Conservation (phyloP, 2,329 filamentous ascomycete species). For the Aspergillus ibericus region DNA sequence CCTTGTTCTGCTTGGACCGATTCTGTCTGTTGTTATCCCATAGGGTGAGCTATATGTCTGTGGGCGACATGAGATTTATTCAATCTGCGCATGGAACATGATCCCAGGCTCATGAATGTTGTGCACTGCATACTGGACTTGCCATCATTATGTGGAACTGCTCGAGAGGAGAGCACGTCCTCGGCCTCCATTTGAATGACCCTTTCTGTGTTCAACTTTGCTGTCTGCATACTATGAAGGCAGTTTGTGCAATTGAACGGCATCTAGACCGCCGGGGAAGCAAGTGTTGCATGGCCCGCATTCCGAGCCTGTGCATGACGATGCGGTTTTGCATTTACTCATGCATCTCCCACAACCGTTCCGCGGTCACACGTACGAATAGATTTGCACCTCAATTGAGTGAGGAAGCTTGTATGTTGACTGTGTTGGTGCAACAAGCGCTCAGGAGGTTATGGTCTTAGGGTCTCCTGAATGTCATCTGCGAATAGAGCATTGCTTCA, state of each 20-base stretch:
- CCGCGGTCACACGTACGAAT: neutral
- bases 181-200: no score
- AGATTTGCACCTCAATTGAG: neutral
- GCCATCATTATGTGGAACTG: no score
- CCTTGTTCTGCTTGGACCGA: neutral
- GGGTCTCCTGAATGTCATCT: neutral
- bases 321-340: slow-evolving; percentile 10
- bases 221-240: neutral
- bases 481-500: no score
- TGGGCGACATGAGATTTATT: no score
- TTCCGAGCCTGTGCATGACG: slow-evolving; percentile 11
- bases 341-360: slow-evolving; percentile 7
- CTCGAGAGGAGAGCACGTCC: no score
- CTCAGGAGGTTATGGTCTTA: neutral
- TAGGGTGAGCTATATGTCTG: no score
- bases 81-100: no score
- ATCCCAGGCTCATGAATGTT: no score
- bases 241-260: neutral
- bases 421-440: neutral
- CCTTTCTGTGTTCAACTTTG: neutral
- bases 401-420: neutral
- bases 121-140: no score
- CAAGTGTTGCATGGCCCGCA: slow-evolving; percentile 8
- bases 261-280: slow-evolving; percentile 3
- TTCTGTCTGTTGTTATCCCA: neutral